A percentile compares a stretch with the other conserved stretches of the same genome.
Conservation (phyloP, 805 yeast genomes). For the Ogataea naganishii region DNA sequence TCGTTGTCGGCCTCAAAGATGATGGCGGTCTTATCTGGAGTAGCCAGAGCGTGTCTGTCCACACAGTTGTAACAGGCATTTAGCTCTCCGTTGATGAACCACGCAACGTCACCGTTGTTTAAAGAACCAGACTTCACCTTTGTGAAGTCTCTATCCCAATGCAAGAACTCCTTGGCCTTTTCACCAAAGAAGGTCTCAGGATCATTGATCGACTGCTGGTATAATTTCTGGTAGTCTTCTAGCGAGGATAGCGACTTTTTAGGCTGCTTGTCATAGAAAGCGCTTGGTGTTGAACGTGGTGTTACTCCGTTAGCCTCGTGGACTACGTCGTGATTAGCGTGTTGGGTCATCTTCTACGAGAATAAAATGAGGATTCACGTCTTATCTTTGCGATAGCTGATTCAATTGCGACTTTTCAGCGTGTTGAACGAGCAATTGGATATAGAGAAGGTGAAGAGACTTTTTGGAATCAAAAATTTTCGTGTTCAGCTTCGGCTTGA, state of each 20-base stretch:
- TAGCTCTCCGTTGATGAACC: conserved; percentile 91
- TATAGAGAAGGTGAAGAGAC: too few relatives aligned
- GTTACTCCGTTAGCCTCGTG: conserved; percentile 51
- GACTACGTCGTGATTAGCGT: conserved; percentile 35
- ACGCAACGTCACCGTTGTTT: conserved; percentile 72
- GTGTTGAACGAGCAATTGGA: too few relatives aligned
- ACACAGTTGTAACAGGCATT: conserved; percentile 93
- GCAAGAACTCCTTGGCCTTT: conserved; percentile 59
- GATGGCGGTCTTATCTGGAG: conserved; percentile 77
- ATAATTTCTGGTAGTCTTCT: conserved; percentile 61
- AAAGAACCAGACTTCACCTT: conserved; percentile 57
- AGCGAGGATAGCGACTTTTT: conserved; percentile 47
- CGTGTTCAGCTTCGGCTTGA: too few relatives aligned
- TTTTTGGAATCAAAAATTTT: too few relatives aligned
- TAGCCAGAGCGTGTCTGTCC: conserved; percentile 86
- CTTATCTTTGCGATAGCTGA: too few relatives aligned
- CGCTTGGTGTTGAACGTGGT: conserved; percentile 43
- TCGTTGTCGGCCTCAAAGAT: conserved; percentile 95
- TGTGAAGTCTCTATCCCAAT: conserved; percentile 75
- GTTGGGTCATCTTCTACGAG: conserved; percentile 16
- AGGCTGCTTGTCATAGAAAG: conserved; percentile 53
- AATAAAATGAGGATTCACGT: too few relatives aligned
- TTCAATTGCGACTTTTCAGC: too few relatives aligned
- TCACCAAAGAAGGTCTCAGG: conserved; percentile 79
- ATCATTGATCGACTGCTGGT: conserved; percentile 65